Percentiles rank a stretch among this genome's conserved stretches.
phyloP scores from a whole-genome alignment of 139 green algal genomes.

The Chlamydomonas urium region DNA sequence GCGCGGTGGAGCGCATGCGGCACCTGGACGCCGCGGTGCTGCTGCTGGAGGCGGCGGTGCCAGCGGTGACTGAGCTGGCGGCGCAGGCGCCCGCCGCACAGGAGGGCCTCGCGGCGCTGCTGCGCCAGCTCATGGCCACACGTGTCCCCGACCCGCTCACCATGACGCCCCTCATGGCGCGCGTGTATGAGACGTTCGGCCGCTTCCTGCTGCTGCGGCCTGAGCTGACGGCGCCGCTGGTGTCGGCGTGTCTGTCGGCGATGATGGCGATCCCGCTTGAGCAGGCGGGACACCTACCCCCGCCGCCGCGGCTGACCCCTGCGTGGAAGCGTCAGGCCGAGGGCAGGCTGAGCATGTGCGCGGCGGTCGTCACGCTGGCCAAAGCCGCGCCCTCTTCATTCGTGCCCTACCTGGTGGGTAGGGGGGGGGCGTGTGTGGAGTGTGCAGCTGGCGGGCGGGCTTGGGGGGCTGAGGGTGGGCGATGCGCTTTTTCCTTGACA shows the following conservation, averaged over 20 bases:
- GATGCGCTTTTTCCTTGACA: too few species aligned
- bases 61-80: slow-evolving; percentile 6
- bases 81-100: neutral
- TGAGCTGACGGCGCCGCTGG: slow-evolving; percentile 33
- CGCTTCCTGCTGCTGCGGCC: slow-evolving; percentile 28
- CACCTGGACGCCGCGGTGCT: neutral
- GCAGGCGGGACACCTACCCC: slow-evolving; percentile 27
- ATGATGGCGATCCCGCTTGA: slow-evolving; percentile 33
- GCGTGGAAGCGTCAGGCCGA: slow-evolving; percentile 41
- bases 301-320: slow-evolving; percentile 26
- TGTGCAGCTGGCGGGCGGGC: too few species aligned
- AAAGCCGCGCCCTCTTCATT: slow-evolving; percentile 46
- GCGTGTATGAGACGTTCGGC: slow-evolving; percentile 38
- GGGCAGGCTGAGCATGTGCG: slow-evolving; percentile 41
- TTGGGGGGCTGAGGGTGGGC: too few species aligned
- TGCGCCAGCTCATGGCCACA: neutral
- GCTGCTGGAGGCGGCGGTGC: neutral
- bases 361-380: slow-evolving; percentile 25
- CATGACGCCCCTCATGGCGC: neutral
- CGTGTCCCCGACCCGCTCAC: neutral
- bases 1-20: neutral
- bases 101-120: neutral
- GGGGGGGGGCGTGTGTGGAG: too few species aligned
- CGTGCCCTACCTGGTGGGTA: slow-evolving; percentile 49
- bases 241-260: slow-evolving; percentile 20